These are phyloP conservation scores for Rhynchosporium agropyri DNA, from an alignment of 2,329 filamentous ascomycete genomes.

Conservation along the genomic window DNA sequence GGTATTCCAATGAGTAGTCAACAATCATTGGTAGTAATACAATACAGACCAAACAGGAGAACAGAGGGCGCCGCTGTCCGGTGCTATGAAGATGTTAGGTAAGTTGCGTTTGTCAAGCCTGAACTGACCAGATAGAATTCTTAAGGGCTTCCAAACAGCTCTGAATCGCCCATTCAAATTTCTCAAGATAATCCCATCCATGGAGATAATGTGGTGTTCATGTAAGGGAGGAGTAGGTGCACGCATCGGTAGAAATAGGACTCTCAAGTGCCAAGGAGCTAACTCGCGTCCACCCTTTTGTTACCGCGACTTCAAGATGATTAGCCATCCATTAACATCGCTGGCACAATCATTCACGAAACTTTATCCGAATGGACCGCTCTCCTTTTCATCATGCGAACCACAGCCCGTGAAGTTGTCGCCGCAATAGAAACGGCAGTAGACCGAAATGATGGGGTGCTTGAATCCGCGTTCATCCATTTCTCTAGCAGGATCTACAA, in stretches of 20 bases:
- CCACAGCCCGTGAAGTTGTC: slow-evolving; percentile 19
- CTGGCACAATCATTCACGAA: not conserved
- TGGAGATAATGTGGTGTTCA: too few species aligned
- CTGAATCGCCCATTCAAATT: too few species aligned
- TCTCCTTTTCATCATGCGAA: not conserved
- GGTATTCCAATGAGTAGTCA: not conserved
- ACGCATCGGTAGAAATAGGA: too few species aligned
- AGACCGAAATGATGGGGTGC: slow-evolving; percentile 18
- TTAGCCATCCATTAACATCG: not conserved
- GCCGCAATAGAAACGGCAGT: slow-evolving; percentile 22
- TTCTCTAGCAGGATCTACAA: slow-evolving; percentile 23
- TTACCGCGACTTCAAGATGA: not conserved
- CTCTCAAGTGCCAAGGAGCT: too few species aligned
- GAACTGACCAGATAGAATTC: too few species aligned
- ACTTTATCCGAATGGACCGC: not conserved
- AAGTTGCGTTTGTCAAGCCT: too few species aligned
- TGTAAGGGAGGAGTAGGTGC: too few species aligned
- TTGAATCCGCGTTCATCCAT: slow-evolving; percentile 24
- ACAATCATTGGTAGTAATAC: not conserved
- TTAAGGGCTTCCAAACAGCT: too few species aligned
- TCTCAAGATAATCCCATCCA: too few species aligned
- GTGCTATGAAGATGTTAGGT: too few species aligned
- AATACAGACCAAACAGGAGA: too few species aligned
- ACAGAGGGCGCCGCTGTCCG: too few species aligned
- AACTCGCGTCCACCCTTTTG: not conserved